Base-by-base conservation (phyloP, 331 rosid genomes). In the Malus hybrid region DNA sequence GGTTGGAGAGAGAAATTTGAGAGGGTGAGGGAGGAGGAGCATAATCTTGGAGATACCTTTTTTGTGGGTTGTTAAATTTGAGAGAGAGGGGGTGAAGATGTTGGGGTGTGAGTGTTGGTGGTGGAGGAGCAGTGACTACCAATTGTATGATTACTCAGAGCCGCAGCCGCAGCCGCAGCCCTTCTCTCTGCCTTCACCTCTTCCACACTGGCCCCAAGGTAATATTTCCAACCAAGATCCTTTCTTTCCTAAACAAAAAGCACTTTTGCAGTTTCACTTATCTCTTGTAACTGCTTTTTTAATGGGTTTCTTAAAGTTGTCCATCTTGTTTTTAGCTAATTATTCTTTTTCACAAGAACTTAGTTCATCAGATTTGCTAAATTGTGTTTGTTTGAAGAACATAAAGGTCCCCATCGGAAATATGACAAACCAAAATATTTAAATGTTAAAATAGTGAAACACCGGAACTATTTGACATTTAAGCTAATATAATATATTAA, bases 181-280 rank as follows among this genome's bases (percentile, higher is more conserved):
- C 15, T 91, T 86, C 71, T 82, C 88, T 79, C 85, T 88, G 44
- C 98, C 98, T 81, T 77, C 90, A 42, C 89, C 90, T 42, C 95
- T 94, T 64, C 95, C 96, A 6, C 80, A 73, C 3, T 91, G 98
- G 98, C 96, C 98, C 61, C 85, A 81, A 83, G 98, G 98, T 91
- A 74, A 36, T 36, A 7, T 8, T 62, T 66, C 44, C 44, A n/a
- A 72, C 60, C 27, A 72, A 59, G 67, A 9, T 59, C 61, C 67
- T 34, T 57, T 22, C 55, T 59, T 36, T 36, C 28, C 19, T 1
- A 1, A 61, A 11, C 18, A 3, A n/a, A n/a, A 9, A n/a, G 28
- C 13, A 10, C 46, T 39, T 39, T 39, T 10, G 46, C 46, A 39
- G 4, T 59, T 10, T 12, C 19, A 11, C 9, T 61, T 48, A 15